These are phyloP conservation scores for Perkinsus olseni DNA, from an alignment of 169 alveolate species.

Conservation along the genomic window DNA sequence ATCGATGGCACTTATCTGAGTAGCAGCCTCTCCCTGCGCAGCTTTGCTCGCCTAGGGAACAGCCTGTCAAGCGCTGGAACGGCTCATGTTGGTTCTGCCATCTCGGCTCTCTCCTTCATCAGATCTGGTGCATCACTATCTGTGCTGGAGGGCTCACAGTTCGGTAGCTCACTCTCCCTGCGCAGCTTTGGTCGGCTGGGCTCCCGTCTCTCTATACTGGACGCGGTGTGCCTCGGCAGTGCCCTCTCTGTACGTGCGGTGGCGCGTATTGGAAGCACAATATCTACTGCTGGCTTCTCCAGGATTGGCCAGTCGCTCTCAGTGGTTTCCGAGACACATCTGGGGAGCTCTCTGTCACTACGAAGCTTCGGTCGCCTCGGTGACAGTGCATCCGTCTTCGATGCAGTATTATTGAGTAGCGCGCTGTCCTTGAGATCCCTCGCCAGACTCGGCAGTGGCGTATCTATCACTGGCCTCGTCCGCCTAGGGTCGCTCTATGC, in stretches of 20 bases:
- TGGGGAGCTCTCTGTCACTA: background rate
- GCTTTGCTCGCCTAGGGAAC: background rate
- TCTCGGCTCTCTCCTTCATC: background rate
- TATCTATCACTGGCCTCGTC: background rate
- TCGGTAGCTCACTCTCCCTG: background rate
- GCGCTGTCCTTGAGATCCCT: background rate
- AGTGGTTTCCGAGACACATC: background rate
- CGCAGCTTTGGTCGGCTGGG: background rate
- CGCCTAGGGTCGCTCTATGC: background rate
- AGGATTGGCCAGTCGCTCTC: background rate
- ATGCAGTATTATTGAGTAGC: background rate
- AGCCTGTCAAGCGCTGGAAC: background rate
- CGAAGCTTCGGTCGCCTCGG: slow-evolving; percentile 13
- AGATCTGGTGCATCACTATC: background rate
- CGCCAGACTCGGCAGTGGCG: background rate
- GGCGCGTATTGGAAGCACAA: background rate
- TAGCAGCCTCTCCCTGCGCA: background rate
- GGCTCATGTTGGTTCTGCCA: background rate
- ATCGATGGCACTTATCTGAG: background rate
- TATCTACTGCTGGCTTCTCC: background rate
- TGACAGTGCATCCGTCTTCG: background rate
- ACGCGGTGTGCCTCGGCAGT: slow-evolving; percentile 5
- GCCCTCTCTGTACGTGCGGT: background rate
- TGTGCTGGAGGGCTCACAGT: background rate
- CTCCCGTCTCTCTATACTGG: background rate